These are phyloP conservation scores for Colletotrichum sp. DNA, from an alignment of 2,329 filamentous ascomycete species.

Conservation along the genomic window DNA sequence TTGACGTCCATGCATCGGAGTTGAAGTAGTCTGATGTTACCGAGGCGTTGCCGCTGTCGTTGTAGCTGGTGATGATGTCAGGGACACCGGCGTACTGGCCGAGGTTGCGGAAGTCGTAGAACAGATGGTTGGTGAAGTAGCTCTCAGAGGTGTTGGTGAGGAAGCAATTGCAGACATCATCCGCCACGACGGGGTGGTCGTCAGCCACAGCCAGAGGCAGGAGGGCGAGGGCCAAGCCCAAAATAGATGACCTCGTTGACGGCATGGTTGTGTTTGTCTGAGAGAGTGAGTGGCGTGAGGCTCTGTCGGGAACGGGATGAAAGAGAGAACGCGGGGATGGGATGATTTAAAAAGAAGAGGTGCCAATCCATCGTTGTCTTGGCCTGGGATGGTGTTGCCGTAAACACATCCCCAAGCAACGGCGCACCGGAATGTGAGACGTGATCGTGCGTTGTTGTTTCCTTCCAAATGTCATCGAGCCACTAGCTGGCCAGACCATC, in stretches of 20 bases:
- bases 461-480: background rate
- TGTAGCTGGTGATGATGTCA: constrained; percentile 30
- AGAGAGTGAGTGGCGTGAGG: background rate
- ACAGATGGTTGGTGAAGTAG: constrained; percentile 51
- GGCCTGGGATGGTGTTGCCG: background rate
- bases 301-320: background rate
- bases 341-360: background rate
- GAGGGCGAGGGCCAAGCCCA: constrained; percentile 9
- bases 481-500: background rate
- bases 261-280: background rate
- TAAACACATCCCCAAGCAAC: background rate
- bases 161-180: constrained; percentile 51
- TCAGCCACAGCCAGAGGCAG: constrained; percentile 1
- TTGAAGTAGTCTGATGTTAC: constrained; percentile 45
- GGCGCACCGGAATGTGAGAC: constrained; percentile 20
- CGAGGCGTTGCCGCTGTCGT: constrained; percentile 31
- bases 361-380: background rate
- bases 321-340: background rate
- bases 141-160: constrained; percentile 49
- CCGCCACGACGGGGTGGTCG: constrained; percentile 28
- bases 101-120: constrained; percentile 56
- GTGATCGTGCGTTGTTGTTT: background rate
- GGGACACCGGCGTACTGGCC: constrained; percentile 42
- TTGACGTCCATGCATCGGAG: constrained; percentile 36
- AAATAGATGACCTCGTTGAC: constrained; percentile 23